These are phyloP conservation scores for Lipomyces anomalus DNA, from an alignment of 805 yeast genomes.

Conservation along the genomic window DNA sequence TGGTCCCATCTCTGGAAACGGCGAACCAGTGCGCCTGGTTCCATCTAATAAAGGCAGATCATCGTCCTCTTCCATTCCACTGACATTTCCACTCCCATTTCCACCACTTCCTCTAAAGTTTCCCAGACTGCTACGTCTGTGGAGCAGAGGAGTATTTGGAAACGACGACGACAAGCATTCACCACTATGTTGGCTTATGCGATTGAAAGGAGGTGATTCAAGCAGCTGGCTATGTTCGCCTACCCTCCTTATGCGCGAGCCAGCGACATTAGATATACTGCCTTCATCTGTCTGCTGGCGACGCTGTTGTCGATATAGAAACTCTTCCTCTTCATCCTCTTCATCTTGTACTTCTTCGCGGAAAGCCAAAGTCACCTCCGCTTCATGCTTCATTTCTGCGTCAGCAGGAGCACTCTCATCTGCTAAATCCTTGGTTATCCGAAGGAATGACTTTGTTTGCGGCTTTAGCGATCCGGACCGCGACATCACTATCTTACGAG, in stretches of 20 bases:
- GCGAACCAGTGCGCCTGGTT: background rate
- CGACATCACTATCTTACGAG: conserved; percentile 11
- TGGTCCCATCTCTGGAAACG: background rate
- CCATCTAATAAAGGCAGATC: background rate
- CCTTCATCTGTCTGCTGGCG: background rate
- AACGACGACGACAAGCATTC: too few species aligned
- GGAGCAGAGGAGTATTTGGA: background rate
- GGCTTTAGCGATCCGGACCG: conserved; percentile 20
- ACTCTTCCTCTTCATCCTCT: conserved; percentile 17
- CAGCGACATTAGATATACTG: too few species aligned
- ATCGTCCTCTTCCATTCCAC: background rate
- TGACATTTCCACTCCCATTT: background rate
- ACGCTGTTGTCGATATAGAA: background rate
- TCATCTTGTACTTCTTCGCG: conserved; percentile 8
- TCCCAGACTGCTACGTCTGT: too few species aligned
- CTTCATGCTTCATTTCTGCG: conserved; percentile 25
- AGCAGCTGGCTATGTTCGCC: too few species aligned
- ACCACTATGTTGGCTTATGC: too few species aligned
- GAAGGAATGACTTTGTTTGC: conserved; percentile 20
- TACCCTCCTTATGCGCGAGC: too few species aligned
- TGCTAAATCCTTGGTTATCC: conserved; percentile 22
- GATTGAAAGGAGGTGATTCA: too few species aligned
- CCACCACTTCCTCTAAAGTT: too few species aligned
- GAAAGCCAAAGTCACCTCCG: conserved; percentile 25
- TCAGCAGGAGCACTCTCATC: conserved; percentile 25